Conservation (phyloP, 2,329 filamentous ascomycete species). For the Calonectria hongkongensis region DNA sequence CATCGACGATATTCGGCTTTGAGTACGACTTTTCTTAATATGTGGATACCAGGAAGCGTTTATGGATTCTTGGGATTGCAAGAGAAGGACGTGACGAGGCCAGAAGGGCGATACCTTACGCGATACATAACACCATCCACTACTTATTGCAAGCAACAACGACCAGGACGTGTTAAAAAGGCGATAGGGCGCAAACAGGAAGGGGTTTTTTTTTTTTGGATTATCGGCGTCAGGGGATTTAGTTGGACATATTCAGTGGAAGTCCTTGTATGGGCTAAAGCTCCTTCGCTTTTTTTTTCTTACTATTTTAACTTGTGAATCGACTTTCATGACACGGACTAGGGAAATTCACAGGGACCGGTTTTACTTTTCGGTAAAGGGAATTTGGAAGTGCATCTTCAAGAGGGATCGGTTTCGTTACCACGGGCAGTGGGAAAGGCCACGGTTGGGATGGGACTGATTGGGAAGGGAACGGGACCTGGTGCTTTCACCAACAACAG, state of each 20-base stretch:
- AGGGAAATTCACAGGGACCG: constrained; percentile 31
- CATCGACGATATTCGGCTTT: constrained; percentile 37
- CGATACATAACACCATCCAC: constrained; percentile 38
- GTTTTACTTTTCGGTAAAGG: constrained; percentile 32
- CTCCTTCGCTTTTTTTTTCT: constrained; percentile 34
- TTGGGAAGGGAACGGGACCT: constrained; percentile 4
- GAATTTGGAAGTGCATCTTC: constrained; percentile 42
- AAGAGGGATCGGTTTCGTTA: constrained; percentile 46
- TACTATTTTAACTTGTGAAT: constrained; percentile 30
- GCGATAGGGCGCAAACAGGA: constrained; percentile 45
- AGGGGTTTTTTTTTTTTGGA: constrained; percentile 40
- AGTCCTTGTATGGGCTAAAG: constrained; percentile 28
- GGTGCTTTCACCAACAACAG: constrained; percentile 8
- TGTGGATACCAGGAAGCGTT: constrained; percentile 13
- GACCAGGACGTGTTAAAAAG: constrained; percentile 41
- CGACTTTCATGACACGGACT: constrained; percentile 30
- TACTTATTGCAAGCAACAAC: constrained; percentile 41
- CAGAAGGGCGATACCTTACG: constrained; percentile 26
- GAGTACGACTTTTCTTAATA: constrained; percentile 37
- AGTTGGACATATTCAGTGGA: constrained; percentile 36
- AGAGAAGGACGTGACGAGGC: constrained; percentile 11
- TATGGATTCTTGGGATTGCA: constrained; percentile 11
- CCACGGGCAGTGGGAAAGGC: constrained; percentile 36
- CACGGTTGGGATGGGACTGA: constrained; percentile 27
- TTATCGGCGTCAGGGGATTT: constrained; percentile 49